Evolutionary conservation across 345 rosid genomes (phyloP).

Genomic region (Citrus medica): DNA sequence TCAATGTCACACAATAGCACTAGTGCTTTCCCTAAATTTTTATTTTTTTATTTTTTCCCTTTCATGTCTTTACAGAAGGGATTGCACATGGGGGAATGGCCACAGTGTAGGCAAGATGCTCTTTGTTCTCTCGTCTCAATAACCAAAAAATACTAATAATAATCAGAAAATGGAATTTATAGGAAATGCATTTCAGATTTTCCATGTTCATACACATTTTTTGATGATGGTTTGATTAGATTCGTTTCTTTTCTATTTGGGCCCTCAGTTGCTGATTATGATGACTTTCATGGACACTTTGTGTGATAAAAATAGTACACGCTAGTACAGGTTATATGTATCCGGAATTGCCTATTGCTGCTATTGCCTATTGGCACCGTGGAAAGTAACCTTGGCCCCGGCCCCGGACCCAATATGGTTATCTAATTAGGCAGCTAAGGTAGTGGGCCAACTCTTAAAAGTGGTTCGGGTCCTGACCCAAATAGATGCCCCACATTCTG

Average conservation of each 20-base stretch:
- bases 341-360: background rate
- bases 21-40: slow-evolving; percentile 15
- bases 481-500: background rate
- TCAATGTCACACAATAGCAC: slow-evolving; percentile 38
- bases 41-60: slow-evolving; percentile 16
- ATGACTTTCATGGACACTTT: slow-evolving; percentile 5
- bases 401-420: slow-evolving; percentile 2
- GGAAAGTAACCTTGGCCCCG: background rate
- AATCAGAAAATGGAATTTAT: background rate
- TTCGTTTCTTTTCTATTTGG: background rate
- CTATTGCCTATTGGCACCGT: background rate
- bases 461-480: slow-evolving; percentile 11
- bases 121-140: slow-evolving; percentile 44
- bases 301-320: slow-evolving; percentile 16
- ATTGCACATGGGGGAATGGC: slow-evolving; percentile 86
- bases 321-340: background rate
- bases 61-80: slow-evolving; percentile 73
- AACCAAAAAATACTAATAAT: background rate
- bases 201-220: slow-evolving; percentile 20
- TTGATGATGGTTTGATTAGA: slow-evolving; percentile 14
- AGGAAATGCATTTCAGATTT: slow-evolving; percentile 18
- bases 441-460: slow-evolving; percentile 8
- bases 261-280: slow-evolving; percentile 15
- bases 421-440: slow-evolving; percentile 11
- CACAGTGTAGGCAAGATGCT: slow-evolving; percentile 62